phyloP scores from a whole-genome alignment of 768 basidiomycete genomes.

The Tylopilus vinaceipallidus region DNA sequence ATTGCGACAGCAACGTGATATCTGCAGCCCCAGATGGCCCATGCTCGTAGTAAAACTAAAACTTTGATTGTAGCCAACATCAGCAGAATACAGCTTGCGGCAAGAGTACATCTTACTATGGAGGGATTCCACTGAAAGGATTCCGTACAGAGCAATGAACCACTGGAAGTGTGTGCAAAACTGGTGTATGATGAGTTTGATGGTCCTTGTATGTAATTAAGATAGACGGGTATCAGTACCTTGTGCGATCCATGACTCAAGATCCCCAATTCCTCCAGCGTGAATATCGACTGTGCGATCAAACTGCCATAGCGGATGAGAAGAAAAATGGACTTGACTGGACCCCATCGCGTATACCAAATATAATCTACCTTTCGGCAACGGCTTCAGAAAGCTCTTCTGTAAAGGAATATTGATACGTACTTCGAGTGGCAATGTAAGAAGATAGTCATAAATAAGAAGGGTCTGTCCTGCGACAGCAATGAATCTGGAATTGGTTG shows the following conservation, averaged over 20 bases:
- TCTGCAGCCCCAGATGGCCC: conserved; percentile 19
- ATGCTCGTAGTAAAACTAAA: conserved; percentile 19
- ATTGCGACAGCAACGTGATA: background rate
- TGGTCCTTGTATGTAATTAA: background rate
- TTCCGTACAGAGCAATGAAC: background rate
- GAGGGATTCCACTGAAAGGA: background rate
- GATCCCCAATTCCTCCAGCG: conserved; percentile 14
- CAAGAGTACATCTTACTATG: background rate
- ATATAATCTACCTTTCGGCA: conserved; percentile 6
- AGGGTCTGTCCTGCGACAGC: conserved; percentile 7
- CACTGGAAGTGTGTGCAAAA: conserved; percentile 12
- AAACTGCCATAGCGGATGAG: conserved; percentile 20
- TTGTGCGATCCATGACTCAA: conserved; percentile 8
- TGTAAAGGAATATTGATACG: background rate
- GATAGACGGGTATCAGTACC: background rate
- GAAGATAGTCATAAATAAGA: conserved; percentile 15
- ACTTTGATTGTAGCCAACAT: conserved; percentile 6
- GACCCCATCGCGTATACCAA: conserved; percentile 12
- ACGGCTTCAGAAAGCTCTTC: background rate
- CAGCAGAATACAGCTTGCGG: background rate
- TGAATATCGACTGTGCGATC: conserved; percentile 6
- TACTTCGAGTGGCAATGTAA: conserved; percentile 19
- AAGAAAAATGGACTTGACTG: conserved; percentile 14
- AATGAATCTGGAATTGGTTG: background rate
- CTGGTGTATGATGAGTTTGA: background rate